Conservation (phyloP, 2,329 filamentous ascomycete species). For the Sarocladium brachiariae region DNA sequence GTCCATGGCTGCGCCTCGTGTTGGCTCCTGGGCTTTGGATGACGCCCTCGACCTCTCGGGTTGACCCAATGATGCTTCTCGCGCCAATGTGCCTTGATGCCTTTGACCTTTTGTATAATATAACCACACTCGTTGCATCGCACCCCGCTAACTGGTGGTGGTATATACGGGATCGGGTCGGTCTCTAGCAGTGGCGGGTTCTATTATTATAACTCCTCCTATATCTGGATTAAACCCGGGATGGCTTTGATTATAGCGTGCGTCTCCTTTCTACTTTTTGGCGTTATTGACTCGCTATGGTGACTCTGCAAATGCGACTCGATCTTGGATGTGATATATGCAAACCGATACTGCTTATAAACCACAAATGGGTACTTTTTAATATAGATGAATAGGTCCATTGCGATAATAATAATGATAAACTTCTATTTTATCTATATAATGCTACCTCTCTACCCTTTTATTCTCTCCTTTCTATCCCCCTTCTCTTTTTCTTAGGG, state of each 20-base stretch:
- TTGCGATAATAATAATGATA: conserved; percentile 1
- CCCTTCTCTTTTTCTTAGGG: background rate
- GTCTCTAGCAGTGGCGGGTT: background rate
- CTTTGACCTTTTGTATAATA: background rate
- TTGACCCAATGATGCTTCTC: background rate
- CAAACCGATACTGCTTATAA: background rate
- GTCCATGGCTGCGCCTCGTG: background rate
- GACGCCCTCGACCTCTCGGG: background rate
- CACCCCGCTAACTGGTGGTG: background rate
- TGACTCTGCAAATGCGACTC: background rate
- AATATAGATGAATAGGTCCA: background rate
- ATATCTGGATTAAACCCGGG: background rate
- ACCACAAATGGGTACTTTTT: background rate
- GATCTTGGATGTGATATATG: background rate
- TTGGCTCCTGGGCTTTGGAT: background rate
- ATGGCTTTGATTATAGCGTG: background rate
- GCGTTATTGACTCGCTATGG: background rate
- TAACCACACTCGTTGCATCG: background rate
- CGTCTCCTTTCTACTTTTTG: background rate
- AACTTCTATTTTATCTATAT: background rate
- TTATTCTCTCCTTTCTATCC: background rate
- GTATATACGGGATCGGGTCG: background rate
- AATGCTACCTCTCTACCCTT: background rate
- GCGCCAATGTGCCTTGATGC: background rate
- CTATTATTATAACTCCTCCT: background rate